Percentiles rank a stretch among this genome's conserved stretches.
phyloP scores from a whole-genome alignment of 305 asterid species.

The Euphrasia arctica region DNA sequence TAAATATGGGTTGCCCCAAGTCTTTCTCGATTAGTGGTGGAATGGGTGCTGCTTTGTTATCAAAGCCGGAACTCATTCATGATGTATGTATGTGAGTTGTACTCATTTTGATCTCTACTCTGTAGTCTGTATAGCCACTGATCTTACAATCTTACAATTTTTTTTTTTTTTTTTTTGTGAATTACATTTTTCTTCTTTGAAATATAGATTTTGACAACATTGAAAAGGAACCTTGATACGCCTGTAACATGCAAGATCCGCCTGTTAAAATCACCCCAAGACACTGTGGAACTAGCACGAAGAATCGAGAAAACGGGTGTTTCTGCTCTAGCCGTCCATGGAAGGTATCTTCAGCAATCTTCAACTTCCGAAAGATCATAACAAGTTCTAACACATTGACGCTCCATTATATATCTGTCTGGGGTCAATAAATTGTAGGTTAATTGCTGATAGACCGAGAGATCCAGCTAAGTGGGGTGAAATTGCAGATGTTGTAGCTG shows the following conservation, averaged over 20 bases:
- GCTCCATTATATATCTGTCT: background rate
- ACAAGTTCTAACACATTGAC: background rate
- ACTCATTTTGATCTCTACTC: constrained; percentile 6
- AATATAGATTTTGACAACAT: constrained; percentile 72
- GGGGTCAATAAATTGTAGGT: constrained; percentile 39
- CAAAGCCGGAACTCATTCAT: constrained; percentile 87
- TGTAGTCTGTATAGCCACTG: constrained; percentile 7
- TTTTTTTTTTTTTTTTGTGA: constrained; percentile 14
- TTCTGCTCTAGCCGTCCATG: constrained; percentile 93
- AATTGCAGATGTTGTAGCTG: constrained; percentile 81
- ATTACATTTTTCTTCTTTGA: constrained; percentile 17
- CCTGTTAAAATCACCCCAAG: constrained; percentile 57
- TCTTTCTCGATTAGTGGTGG: constrained; percentile 89
- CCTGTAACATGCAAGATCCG: constrained; percentile 93
- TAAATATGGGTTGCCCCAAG: constrained; percentile 97
- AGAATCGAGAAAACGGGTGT: constrained; percentile 87
- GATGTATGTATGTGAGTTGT: constrained; percentile 58
- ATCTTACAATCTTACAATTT: constrained; percentile 5
- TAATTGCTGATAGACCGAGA: constrained; percentile 91
- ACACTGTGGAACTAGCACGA: constrained; percentile 85
- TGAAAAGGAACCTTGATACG: constrained; percentile 71
- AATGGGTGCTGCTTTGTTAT: constrained; percentile 92
- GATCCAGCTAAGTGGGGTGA: constrained; percentile 95
- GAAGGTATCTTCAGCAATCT: constrained; percentile 50
- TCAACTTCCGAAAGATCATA: constrained; percentile 21